A percentile compares a stretch with the other conserved stretches of the same genome.
Evolutionary conservation across 2,329 filamentous ascomycete species (phyloP).

Genomic region (Exserohilum rostratum): DNA sequence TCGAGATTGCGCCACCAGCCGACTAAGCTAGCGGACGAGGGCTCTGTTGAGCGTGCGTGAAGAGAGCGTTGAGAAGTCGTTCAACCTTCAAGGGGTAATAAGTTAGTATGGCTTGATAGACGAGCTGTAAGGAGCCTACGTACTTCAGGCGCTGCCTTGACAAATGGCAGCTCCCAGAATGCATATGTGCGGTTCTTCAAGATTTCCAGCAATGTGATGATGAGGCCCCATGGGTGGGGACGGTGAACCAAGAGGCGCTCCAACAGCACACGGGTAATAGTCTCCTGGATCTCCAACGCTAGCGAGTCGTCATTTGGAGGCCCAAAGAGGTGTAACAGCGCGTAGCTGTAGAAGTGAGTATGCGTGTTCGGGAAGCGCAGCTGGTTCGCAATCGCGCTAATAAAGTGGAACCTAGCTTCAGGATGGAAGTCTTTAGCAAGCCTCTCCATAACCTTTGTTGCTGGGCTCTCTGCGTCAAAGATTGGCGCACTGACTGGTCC

Average conservation of each 20-base stretch:
- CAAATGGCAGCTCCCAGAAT: constrained; percentile 92
- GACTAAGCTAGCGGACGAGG: constrained; percentile 47
- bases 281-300: constrained; percentile 82
- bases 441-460: constrained; percentile 75
- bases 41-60: constrained; percentile 56
- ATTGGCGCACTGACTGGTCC: constrained; percentile 64
- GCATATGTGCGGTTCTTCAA: constrained; percentile 88
- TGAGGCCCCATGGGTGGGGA: constrained; percentile 94
- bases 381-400: constrained; percentile 87
- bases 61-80: constrained; percentile 54
- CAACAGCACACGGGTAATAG: constrained; percentile 85
- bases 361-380: constrained; percentile 87
- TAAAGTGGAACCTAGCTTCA: constrained; percentile 82
- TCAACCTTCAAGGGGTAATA: constrained; percentile 48
- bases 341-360: constrained; percentile 91
- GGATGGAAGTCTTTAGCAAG: constrained; percentile 76
- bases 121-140: constrained; percentile 16
- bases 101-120: constrained; percentile 19
- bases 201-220: constrained; percentile 86
- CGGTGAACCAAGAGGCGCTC: constrained; percentile 88
- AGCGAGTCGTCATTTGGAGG: constrained; percentile 61
- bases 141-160: constrained; percentile 85
- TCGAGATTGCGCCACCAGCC: constrained; percentile 6
- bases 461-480: constrained; percentile 69
- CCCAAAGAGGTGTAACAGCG: constrained; percentile 81